Conservation (phyloP, 768 basidiomycete genomes). For the Psilocybe sp. region DNA sequence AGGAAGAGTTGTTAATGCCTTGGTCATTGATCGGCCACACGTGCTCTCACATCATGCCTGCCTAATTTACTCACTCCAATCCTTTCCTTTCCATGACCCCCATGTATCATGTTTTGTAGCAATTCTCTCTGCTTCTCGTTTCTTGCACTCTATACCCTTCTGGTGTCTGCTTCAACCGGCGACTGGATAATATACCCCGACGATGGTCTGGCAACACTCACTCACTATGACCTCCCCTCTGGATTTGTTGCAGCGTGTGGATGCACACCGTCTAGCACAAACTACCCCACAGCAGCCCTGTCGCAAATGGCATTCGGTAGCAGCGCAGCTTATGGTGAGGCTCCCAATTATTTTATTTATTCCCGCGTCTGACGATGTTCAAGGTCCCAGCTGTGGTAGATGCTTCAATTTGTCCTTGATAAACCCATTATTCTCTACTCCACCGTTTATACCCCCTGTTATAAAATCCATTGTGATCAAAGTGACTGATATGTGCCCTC, state of each 20-base stretch:
- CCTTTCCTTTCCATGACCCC: slow-evolving; percentile 1
- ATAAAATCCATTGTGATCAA: slow-evolving; percentile 69
- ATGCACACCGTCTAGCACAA: slow-evolving; percentile 63
- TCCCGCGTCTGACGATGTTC: neutral
- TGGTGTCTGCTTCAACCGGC: slow-evolving; percentile 8
- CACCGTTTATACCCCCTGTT: slow-evolving; percentile 65
- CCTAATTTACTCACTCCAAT: slow-evolving; percentile 5
- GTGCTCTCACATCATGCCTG: neutral
- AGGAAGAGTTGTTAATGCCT: slow-evolving; percentile 2
- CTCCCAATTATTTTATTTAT: neutral
- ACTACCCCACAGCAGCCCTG: slow-evolving; percentile 79
- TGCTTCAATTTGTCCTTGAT: slow-evolving; percentile 79
- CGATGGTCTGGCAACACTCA: slow-evolving; percentile 69
- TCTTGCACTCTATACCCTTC: slow-evolving; percentile 11
- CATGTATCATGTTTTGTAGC: neutral
- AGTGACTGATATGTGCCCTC: slow-evolving; percentile 77
- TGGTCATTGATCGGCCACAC: slow-evolving; percentile 4
- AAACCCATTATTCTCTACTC: slow-evolving; percentile 61
- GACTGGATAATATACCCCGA: slow-evolving; percentile 66
- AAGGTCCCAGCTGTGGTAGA: slow-evolving; percentile 69
- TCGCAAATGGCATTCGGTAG: slow-evolving; percentile 81
- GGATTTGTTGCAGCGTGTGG: slow-evolving; percentile 73
- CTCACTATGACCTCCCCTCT: slow-evolving; percentile 62
- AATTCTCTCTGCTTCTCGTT: slow-evolving; percentile 5
- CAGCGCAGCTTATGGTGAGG: slow-evolving; percentile 57